Base-by-base conservation (phyloP, 2,329 filamentous ascomycete species). In the Cylindrodendrum hubeiense region DNA sequence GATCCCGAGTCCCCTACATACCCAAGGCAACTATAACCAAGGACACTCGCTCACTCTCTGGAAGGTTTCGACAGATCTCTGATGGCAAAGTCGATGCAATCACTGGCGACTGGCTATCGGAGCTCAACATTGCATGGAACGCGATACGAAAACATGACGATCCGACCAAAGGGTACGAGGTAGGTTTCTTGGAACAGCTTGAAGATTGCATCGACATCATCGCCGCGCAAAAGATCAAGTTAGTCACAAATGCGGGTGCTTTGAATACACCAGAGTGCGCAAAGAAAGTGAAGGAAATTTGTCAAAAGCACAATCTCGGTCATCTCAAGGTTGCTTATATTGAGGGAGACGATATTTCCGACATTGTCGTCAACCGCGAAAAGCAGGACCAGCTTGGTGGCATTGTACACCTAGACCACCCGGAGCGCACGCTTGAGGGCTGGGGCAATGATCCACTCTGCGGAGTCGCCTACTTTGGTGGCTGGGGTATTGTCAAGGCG, bases 61-160 rank as follows among this genome's bases (percentile, higher is more conserved):
- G 5, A 26, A 63, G 60, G 60, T 28, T 51, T 15, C 44, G 60
- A 1, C 51, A 56, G 24, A 57, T 63, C 6, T 57, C 52, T 1
- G 34, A 63, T 21, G 37, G 60, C n/a, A 6, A 33, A 5, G 13
- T 63, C 13, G 60, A 63, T 34, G 60, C 60, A 10, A 53, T 60
- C 26, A 28, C 26, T 4, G 57, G 57, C 2, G 57, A 60, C n/a
- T 60, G 57, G 57, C 57, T 60, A 17, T 60, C 57, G 2, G 57
- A 60, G 28, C 49, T 60, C 2, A 60, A 60, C 17, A 60, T 60
- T 9, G 57, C 57, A 3, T 60, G 57, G 57, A 60, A 60, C 19
- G 57, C 57, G 7, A 60, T 53, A 28, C 49, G 57, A 5, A 60
- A 60, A 19, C 22, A 44, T 26, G 60, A 63, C 19, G 60, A 63